Conservation (phyloP, 306 rosid genomes). For the Oxytropis ochrocephala region DNA sequence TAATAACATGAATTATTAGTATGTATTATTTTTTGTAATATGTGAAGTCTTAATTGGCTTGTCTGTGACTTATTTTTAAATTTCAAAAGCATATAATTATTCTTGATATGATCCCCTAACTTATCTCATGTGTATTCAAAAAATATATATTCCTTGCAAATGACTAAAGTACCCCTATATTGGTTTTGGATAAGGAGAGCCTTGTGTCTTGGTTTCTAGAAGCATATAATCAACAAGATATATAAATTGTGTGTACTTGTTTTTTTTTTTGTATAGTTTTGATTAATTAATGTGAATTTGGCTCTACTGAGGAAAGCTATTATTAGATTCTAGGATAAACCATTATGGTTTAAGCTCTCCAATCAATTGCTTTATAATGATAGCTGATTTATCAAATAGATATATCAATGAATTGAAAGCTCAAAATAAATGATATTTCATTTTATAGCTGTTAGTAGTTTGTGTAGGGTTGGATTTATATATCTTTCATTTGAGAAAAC, state of each 20-base stretch:
- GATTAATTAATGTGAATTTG: constrained; percentile 1
- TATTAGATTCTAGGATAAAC: not conserved
- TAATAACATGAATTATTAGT: constrained; percentile 22
- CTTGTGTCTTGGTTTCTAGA: too few relatives aligned
- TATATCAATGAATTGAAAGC: not conserved
- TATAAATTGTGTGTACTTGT: not conserved
- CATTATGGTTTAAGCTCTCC: not conserved
- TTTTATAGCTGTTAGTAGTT: not conserved
- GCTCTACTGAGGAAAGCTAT: constrained; percentile 5
- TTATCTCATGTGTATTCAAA: not conserved
- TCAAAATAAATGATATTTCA: not conserved
- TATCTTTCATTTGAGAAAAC: not conserved
- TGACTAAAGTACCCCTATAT: constrained; percentile 28
- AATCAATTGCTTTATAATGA: not conserved
- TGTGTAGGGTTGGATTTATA: not conserved
- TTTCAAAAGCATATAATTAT: not conserved
- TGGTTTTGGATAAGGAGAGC: constrained; percentile 16
- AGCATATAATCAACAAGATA: too few relatives aligned
- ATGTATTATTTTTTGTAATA: constrained; percentile 9
- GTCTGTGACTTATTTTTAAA: not conserved
- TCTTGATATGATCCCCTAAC: constrained; percentile 27
- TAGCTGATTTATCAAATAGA: not conserved
- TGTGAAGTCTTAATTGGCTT: not conserved
- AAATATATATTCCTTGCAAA: not conserved
- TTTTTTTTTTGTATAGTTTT: not conserved